These are phyloP conservation scores for Colletotrichum liaoningense DNA, from an alignment of 2,329 filamentous ascomycete species.

Conservation along the genomic window DNA sequence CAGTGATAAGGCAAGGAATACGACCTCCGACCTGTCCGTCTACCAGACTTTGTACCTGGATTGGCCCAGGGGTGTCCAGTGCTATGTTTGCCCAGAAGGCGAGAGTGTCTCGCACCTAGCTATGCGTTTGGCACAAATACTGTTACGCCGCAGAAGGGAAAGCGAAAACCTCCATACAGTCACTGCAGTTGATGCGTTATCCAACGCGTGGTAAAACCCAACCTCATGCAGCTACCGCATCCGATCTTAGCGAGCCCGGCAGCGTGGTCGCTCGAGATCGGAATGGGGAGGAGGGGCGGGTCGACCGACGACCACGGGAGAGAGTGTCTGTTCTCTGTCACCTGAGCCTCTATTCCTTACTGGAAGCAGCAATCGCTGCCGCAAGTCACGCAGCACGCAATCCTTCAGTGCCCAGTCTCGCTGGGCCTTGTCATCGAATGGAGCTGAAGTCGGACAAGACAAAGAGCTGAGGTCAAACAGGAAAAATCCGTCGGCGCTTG, in stretches of 20 bases:
- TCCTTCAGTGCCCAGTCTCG: conserved; percentile 3
- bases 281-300: conserved; percentile 21
- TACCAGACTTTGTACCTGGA: conserved; percentile 1
- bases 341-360: conserved; percentile 21
- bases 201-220: conserved; percentile 19
- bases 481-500: conserved; percentile 21
- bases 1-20: conserved; percentile 6
- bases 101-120: conserved; percentile 6
- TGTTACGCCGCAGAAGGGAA: conserved; percentile 5
- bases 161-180: not conserved
- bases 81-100: not conserved
- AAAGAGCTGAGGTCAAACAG: conserved; percentile 9
- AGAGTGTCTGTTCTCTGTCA: conserved; percentile 25
- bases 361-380: conserved; percentile 12
- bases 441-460: conserved; percentile 1
- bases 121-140: conserved; percentile 13
- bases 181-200: conserved; percentile 19
- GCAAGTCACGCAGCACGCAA: conserved; percentile 27
- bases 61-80: conserved; percentile 17
- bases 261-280: conserved; percentile 17
- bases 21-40: conserved; percentile 23
- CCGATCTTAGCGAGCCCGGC: conserved; percentile 23
- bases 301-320: not conserved
- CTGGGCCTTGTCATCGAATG: conserved; percentile 1
- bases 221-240: conserved; percentile 31